Base-by-base conservation (phyloP, 1,284 basidiomycete species). In the Apiotrichum montevideense region DNA sequence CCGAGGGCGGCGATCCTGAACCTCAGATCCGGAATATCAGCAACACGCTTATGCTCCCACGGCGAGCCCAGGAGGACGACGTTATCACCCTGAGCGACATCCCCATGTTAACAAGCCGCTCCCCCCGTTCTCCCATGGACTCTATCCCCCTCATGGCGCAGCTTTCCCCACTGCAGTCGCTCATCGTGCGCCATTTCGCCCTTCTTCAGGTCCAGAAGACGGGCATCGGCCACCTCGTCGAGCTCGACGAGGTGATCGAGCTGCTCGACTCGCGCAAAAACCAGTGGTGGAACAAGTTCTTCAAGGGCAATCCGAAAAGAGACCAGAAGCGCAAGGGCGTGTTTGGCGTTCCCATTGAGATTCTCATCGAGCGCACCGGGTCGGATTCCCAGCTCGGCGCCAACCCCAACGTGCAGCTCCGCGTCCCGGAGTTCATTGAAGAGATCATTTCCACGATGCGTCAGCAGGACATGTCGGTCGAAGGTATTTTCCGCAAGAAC, bases 401-500 rank as follows among this genome's bases (percentile, higher is more conserved):
- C 34, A 89, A 90, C 33, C 88, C 90, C n/a, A 84, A 88, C 21
- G 85, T 85, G 42, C 85, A 89, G 21, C 74, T 98, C 61, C 83
- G 91, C 63, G 87, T 99, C 34, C 95, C 95, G 6, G 96, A 90
- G 74, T 97, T 98, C 73, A 89, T 99, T 59, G 96, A 98, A 73
- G 96, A 98, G 70, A 88, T 97, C 54, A 85, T 98, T 43, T 95
- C 91, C 54, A 93, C 96, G 3, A 98, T 99, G 95, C 84, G 89
- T 71, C 94, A 98, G 77, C 98, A 98, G 95, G 92, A 98, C 77
- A 91, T 99, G 87, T 97, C 95, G 4, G 83, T 99, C 41, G 96
- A 98, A 77, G 95, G 95, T 59, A 96, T 99, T 62, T 99, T 99
- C 83, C 84, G 95, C 54, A 94, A 96, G 80, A 98, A 97, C 72